Evolutionary conservation across 345 rosid genomes (phyloP).

Genomic region (Corymbia maculata): DNA sequence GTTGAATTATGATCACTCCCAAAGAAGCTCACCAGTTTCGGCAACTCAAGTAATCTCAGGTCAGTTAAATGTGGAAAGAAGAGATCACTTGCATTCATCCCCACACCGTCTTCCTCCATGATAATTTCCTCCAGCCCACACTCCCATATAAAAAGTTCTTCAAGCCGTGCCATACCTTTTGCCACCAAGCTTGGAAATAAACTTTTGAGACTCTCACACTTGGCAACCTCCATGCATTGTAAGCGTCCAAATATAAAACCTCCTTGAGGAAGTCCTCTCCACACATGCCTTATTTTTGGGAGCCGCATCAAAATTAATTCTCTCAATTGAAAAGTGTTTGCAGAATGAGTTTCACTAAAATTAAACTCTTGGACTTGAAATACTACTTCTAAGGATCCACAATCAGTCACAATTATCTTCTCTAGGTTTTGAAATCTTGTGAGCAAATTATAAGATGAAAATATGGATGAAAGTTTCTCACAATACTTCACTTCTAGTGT

Average conservation of each 20-base stretch:
- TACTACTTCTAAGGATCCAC: background rate
- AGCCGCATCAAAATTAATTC: accelerated
- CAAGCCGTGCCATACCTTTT: background rate
- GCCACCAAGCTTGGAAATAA: background rate
- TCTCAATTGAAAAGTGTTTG: background rate
- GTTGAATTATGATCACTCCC: background rate
- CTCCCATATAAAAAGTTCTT: accelerated
- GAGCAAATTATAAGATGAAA: background rate
- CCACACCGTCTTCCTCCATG: background rate
- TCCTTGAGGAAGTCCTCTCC: background rate
- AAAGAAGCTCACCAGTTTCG: background rate
- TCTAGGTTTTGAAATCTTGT: background rate
- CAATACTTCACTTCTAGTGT: background rate
- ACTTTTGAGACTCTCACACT: background rate
- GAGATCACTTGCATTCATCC: background rate
- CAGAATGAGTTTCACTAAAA: background rate
- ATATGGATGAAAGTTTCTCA: background rate
- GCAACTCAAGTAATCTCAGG: background rate
- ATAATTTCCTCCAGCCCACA: background rate
- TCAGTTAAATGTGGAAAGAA: background rate
- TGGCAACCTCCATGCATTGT: accelerated
- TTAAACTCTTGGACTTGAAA: background rate
- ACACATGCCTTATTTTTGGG: background rate
- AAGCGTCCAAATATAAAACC: background rate
- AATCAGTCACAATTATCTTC: background rate